Evolutionary conservation across 495 filamentous ascomycete species (phyloP), one percentile per base, ranked within the genome.

Genomic region (Rostrohypoxylon terebratum): DNA sequence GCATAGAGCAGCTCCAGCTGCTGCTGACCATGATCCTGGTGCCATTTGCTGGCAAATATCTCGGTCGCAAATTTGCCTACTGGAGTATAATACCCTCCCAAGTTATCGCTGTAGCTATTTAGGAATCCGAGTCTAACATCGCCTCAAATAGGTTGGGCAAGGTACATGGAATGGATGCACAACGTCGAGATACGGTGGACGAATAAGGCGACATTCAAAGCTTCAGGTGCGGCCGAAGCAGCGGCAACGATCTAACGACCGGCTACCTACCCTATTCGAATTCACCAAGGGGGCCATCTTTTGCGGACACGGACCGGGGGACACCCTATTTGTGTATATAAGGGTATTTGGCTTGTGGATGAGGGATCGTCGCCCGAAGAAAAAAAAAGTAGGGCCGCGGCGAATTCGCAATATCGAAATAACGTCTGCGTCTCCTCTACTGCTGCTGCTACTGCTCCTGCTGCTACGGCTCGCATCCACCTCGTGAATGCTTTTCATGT

Each of bases 41-140:
- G 40, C 96, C 96, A 16, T 97, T 95, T 78, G 81, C 93, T 58
- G 96, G 96, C 20, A 98, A 97, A 79, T 98, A 93, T 80, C 84
- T 98, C 73, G 96, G 96, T 42, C 86, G 96, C 79, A 93, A 90
- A 81, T 96, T 93, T 83, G 96, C 96, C 58, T 98, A 98, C 81
- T 98, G 94, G 94, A 91, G 96, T 98, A 79, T 75, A 91, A 13
- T 42, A n/a, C 6, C 28, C 6, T 28, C 16, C 50, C 20, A 51
- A 51, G 9, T 42, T 38, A 28, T 25, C 13, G 21, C 8, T 8
- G n/a, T 3, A 21, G 18, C 13, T 28, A 0, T 34, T 28, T 28
- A 4, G 25, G 25, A 28, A 42, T 13, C 40, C 42, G 38, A 66
- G 33, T 58, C 50, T 73, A 58, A 73, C 65, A 40, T 44, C 13